Conservation (phyloP, 371 early-diverging fungal genomes). For the Zopfochytrium polystomum region DNA sequence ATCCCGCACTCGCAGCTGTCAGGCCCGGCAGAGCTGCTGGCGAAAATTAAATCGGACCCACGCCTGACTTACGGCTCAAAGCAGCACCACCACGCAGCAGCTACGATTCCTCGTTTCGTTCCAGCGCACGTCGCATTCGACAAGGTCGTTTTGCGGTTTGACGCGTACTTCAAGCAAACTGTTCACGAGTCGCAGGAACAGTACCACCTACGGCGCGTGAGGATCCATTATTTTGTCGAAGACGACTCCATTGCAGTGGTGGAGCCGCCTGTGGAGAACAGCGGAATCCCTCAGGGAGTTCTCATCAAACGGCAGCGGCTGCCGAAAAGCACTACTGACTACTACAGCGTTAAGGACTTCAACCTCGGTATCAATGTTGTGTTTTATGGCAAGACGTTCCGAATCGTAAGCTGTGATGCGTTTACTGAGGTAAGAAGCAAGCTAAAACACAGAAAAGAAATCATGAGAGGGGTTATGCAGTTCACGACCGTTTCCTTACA, state of each 20-base stretch:
- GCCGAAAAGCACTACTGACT: conserved; percentile 45
- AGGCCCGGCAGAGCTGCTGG: conserved; percentile 32
- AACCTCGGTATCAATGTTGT: conserved; percentile 50
- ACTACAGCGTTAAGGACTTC: conserved; percentile 46
- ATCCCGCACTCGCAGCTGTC: conserved; percentile 9
- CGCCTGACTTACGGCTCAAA: conserved; percentile 43
- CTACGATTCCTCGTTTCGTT: conserved; percentile 31
- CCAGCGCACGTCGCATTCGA: conserved; percentile 55
- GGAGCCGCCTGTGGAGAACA: conserved; percentile 55
- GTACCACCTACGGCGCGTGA: conserved; percentile 49
- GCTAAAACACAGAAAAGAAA: conserved; percentile 3
- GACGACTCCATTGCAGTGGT: conserved; percentile 59
- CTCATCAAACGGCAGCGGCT: conserved; percentile 53
- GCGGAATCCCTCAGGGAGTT: conserved; percentile 56
- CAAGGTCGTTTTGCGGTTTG: conserved; percentile 54
- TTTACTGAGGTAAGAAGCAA: conserved; percentile 48
- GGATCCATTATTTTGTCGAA: conserved; percentile 55
- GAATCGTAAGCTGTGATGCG: conserved; percentile 50
- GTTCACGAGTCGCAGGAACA: conserved; percentile 52
- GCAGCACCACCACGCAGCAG: conserved; percentile 24
- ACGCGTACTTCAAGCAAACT: conserved; percentile 54
- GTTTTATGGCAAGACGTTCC: conserved; percentile 54
- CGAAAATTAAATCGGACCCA: conserved; percentile 33
- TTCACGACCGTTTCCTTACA: too few relatives aligned
- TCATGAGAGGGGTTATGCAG: too few relatives aligned